A percentile compares a stretch with the other conserved stretches of the same genome.
phyloP scores from a whole-genome alignment of 2,329 filamentous ascomycete species.

The Alternaria consortialis region DNA sequence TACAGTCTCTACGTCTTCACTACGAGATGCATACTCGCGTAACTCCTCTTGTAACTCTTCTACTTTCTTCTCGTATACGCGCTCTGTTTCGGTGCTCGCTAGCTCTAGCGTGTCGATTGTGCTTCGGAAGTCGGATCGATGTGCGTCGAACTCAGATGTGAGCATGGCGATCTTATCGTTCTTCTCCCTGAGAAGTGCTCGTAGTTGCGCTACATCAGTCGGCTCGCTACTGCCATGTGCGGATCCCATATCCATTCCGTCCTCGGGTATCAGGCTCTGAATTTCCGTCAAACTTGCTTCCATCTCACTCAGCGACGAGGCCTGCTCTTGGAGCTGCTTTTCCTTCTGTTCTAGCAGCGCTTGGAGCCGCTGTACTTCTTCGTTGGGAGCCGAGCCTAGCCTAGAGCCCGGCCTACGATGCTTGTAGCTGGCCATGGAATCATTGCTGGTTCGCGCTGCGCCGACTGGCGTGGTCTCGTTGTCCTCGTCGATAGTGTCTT shows the following conservation, averaged over 20 bases:
- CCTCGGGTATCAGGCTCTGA: slow-evolving; percentile 71
- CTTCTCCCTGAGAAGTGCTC: slow-evolving; percentile 87
- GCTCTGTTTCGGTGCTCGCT: slow-evolving; percentile 92
- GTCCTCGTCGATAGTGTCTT: slow-evolving; percentile 54
- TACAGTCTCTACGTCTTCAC: slow-evolving; percentile 89
- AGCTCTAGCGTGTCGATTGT: slow-evolving; percentile 97
- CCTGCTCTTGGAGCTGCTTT: slow-evolving; percentile 87
- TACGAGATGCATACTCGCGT: slow-evolving; percentile 80
- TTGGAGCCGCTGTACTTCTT: slow-evolving; percentile 77
- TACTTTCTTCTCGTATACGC: slow-evolving; percentile 94
- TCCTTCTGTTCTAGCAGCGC: slow-evolving; percentile 84
- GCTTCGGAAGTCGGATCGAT: slow-evolving; percentile 93
- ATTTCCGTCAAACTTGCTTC: slow-evolving; percentile 86
- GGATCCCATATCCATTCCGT: slow-evolving; percentile 59
- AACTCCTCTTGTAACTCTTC: slow-evolving; percentile 85
- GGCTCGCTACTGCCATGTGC: slow-evolving; percentile 55
- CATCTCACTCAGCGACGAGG: slow-evolving; percentile 84
- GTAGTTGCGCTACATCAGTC: slow-evolving; percentile 78
- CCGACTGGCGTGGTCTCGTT: slow-evolving; percentile 60
- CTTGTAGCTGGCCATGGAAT: slow-evolving; percentile 61
- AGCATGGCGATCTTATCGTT: slow-evolving; percentile 95
- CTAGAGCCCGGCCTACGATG: slow-evolving; percentile 37
- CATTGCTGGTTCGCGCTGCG: slow-evolving; percentile 61
- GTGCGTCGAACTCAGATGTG: slow-evolving; percentile 92
- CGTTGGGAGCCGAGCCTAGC: slow-evolving; percentile 54